Evolutionary conservation across 495 filamentous ascomycete species (phyloP).

Genomic region (Hypoxylon rickii): DNA sequence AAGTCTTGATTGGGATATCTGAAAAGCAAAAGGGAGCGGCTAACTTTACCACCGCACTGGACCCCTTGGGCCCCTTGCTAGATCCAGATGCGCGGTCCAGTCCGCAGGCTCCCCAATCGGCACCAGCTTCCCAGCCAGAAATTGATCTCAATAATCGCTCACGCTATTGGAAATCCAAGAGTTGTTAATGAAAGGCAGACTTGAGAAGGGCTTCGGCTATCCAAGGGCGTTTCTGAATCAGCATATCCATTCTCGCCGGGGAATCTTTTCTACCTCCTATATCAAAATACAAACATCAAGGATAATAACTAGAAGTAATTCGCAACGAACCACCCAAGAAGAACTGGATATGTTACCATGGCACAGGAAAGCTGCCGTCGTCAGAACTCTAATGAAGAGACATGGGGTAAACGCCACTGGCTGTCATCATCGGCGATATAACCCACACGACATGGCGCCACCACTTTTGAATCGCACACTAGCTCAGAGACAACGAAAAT

Average conservation of each 20-base stretch:
- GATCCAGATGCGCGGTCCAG: constrained; percentile 5
- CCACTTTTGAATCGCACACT: neutral
- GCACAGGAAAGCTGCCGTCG: too few species aligned
- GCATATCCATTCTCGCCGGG: too few species aligned
- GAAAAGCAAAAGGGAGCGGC: constrained; percentile 13
- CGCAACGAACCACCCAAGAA: neutral
- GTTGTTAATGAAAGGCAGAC: too few species aligned
- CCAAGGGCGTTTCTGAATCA: too few species aligned
- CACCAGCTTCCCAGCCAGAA: neutral
- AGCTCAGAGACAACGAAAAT: neutral
- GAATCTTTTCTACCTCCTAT: too few species aligned
- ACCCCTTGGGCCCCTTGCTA: constrained; percentile 5
- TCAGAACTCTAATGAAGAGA: neutral
- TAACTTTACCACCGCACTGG: neutral
- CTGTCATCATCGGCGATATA: too few species aligned
- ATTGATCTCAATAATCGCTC: too few species aligned
- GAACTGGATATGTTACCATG: too few species aligned
- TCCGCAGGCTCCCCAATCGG: constrained; percentile 6
- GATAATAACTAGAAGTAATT: neutral
- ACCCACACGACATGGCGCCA: neutral
- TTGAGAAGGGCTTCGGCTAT: too few species aligned
- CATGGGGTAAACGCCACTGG: neutral
- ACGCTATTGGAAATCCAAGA: constrained; percentile 3
- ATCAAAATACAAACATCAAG: too few species aligned
- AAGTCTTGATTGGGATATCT: constrained; percentile 1